These are phyloP conservation scores for Candida sphagnicola DNA, from an alignment of 805 yeast species.

Conservation along the genomic window DNA sequence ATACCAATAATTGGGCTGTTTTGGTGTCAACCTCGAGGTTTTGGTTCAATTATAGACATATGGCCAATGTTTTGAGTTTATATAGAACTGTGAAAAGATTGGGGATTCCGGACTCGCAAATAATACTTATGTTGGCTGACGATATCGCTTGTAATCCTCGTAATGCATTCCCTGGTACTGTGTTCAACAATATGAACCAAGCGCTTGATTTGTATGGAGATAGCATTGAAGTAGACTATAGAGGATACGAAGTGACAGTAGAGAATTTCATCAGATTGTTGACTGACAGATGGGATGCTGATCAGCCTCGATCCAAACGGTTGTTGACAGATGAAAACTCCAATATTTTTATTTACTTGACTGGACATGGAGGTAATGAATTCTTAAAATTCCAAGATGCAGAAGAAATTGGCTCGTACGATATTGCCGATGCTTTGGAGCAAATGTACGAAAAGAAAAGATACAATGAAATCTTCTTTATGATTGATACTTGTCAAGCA, in stretches of 20 bases:
- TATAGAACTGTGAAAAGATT: constrained; percentile 93
- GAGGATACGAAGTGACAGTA: constrained; percentile 98
- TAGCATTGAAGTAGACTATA: constrained; percentile 89
- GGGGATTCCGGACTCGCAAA: constrained; percentile 97
- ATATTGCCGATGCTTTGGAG: constrained; percentile 93
- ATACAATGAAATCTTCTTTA: constrained; percentile 91
- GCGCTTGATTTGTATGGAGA: constrained; percentile 92
- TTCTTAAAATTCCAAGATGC: constrained; percentile 97
- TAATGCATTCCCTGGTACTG: constrained; percentile 93
- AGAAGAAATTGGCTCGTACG: constrained; percentile 93
- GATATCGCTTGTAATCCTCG: constrained; percentile 97
- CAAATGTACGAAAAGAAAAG: constrained; percentile 96
- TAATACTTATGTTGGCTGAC: constrained; percentile 92
- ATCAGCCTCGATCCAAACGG: constrained; percentile 90
- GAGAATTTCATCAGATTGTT: constrained; percentile 89
- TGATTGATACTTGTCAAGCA: constrained; percentile 99
- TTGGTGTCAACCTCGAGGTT: constrained; percentile 92
- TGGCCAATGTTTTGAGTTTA: constrained; percentile 93
- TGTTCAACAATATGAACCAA: constrained; percentile 89
- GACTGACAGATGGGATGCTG: constrained; percentile 94
- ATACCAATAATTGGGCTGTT: constrained; percentile 79
- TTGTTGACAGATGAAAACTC: constrained; percentile 90
- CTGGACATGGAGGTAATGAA: constrained; percentile 99
- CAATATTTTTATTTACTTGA: constrained; percentile 89
- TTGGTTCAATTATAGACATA: constrained; percentile 98